These are phyloP conservation scores for Vitis hybrid DNA, from an alignment of 177 flowering plant genomes.

Conservation along the genomic window DNA sequence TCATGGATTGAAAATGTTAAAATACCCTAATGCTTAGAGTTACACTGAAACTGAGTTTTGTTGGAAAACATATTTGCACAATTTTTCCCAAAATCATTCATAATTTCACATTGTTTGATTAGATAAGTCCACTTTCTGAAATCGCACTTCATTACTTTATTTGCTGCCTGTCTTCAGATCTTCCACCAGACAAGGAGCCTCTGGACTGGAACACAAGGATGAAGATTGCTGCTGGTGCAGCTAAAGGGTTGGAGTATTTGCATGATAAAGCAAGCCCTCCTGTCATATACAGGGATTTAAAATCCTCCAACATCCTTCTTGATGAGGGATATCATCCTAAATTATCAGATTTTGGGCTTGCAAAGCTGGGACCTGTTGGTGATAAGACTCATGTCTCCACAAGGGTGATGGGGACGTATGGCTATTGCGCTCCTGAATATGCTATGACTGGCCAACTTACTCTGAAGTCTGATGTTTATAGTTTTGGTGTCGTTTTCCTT, in stretches of 20 bases:
- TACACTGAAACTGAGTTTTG: background rate
- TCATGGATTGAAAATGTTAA: background rate
- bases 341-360: conserved; percentile 90
- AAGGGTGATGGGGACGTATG: conserved; percentile 93
- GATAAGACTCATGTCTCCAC: conserved; percentile 94
- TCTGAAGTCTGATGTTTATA: conserved; percentile 83
- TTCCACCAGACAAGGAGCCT: conserved; percentile 66
- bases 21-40: background rate
- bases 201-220: conserved; percentile 91
- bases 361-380: conserved; percentile 90
- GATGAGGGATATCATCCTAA: conserved; percentile 82
- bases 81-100: background rate
- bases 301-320: conserved; percentile 86
- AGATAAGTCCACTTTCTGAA: background rate
- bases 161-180: conserved; percentile 41
- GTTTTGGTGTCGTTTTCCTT: conserved; percentile 88
- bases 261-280: conserved; percentile 91
- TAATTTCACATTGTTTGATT: background rate
- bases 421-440: conserved; percentile 94
- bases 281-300: conserved; percentile 84
- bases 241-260: conserved; percentile 85
- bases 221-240: conserved; percentile 97
- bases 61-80: background rate
- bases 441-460: conserved; percentile 96
- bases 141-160: background rate